phyloP scores from a whole-genome alignment of 1,284 basidiomycete genomes.

The Microbotryum violaceum region DNA sequence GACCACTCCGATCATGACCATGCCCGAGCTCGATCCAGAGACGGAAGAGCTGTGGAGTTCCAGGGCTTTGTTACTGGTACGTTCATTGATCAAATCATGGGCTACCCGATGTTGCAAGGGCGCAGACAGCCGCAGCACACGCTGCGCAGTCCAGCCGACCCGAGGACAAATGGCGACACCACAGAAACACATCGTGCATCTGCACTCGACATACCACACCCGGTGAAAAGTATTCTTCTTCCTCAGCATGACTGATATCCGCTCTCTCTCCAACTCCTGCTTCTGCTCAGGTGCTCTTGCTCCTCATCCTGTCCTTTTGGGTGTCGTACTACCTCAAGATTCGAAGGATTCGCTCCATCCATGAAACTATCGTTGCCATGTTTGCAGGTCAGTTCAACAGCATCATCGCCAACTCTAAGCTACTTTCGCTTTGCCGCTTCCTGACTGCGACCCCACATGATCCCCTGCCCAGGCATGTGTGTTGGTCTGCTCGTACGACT shows the following conservation, averaged over 20 bases:
- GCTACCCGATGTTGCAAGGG: too few relatives aligned
- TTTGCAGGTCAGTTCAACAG: constrained; percentile 54
- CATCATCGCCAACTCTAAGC: background rate
- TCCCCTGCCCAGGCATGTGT: constrained; percentile 58
- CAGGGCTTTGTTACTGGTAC: constrained; percentile 20
- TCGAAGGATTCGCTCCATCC: constrained; percentile 87
- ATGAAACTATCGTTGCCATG: constrained; percentile 94
- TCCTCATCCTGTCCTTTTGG: constrained; percentile 89
- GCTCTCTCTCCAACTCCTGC: background rate
- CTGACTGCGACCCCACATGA: background rate
- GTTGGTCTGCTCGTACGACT: constrained; percentile 86
- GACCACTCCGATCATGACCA: too few relatives aligned
- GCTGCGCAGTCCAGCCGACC: too few relatives aligned
- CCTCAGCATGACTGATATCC: background rate
- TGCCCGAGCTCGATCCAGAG: constrained; percentile 2
- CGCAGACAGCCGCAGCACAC: too few relatives aligned
- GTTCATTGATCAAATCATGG: background rate
- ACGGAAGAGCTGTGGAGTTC: constrained; percentile 9
- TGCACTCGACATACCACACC: background rate
- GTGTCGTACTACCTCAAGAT: constrained; percentile 98
- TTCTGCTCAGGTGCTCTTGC: constrained; percentile 59
- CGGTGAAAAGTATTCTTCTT: too few relatives aligned
- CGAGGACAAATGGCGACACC: too few relatives aligned
- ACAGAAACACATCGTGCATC: background rate
- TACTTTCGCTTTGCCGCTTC: background rate